Conservation (phyloP, 306 rosid genomes). For the Carpinus viminea region DNA sequence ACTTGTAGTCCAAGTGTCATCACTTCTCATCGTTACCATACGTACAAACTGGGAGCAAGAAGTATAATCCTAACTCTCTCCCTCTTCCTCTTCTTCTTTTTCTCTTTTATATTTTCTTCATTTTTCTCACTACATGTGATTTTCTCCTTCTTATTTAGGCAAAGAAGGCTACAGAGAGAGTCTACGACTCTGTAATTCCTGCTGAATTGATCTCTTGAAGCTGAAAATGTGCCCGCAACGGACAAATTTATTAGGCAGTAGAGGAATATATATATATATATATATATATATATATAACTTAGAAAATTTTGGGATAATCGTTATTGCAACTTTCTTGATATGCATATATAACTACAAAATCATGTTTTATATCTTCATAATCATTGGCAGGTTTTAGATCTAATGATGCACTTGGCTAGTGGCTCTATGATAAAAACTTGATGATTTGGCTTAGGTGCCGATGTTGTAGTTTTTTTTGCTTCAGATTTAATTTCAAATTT, state of each 20-base stretch:
- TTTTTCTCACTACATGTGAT: not conserved
- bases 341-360: not conserved
- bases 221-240: not conserved
- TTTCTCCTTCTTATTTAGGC: conserved; percentile 35
- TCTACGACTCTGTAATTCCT: conserved; percentile 33
- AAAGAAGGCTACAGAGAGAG: conserved; percentile 58
- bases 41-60: conserved; percentile 69
- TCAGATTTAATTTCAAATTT: too few species aligned
- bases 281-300: not conserved
- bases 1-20: conserved; percentile 54
- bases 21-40: conserved; percentile 46
- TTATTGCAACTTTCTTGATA: not conserved
- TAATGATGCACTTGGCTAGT: not conserved
- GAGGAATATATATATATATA: not conserved
- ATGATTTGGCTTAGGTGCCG: too few species aligned
- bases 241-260: not conserved
- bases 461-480: too few species aligned
- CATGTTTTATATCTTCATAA: not conserved
- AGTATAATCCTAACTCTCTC: conserved; percentile 31
- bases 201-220: conserved; percentile 30
- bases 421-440: not conserved
- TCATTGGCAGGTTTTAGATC: not conserved
- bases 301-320: not conserved
- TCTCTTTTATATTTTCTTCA: not conserved
- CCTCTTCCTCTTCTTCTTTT: not conserved